Percentiles rank a stretch among this genome's conserved stretches.
Evolutionary conservation across 129 eudicot genomes (phyloP).

Genomic region (Artemisia argyi): DNA sequence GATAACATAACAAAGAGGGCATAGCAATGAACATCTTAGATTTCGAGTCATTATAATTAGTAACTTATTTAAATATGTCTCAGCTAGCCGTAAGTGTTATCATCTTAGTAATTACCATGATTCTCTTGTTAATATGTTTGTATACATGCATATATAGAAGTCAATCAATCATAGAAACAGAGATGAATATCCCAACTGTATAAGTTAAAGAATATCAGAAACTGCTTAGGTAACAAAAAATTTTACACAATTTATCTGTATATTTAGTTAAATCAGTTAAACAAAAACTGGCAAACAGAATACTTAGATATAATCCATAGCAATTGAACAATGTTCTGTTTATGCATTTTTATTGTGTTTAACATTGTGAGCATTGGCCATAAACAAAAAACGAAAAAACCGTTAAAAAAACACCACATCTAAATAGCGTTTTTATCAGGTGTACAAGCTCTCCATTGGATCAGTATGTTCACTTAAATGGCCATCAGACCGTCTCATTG

Average conservation of each 20-base stretch:
- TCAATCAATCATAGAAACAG: slow-evolving; percentile 7
- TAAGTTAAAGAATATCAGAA: too few relatives aligned
- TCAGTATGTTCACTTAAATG: slow-evolving; percentile 70
- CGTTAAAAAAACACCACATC: not conserved
- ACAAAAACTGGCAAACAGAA: not conserved
- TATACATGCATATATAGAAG: not conserved
- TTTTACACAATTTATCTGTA: not conserved
- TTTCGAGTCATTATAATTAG: not conserved
- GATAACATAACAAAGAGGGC: slow-evolving; percentile 14
- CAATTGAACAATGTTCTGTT: not conserved
- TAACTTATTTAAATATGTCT: not conserved
- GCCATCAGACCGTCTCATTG: slow-evolving; percentile 71
- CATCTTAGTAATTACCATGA: too few relatives aligned
- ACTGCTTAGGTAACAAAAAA: too few relatives aligned
- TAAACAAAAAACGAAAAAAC: not conserved
- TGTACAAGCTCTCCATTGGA: slow-evolving; percentile 88
- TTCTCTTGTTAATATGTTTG: too few relatives aligned
- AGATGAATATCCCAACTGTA: not conserved
- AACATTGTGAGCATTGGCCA: not conserved
- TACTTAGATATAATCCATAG: not conserved
- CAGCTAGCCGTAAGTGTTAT: too few relatives aligned
- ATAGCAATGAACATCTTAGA: not conserved
- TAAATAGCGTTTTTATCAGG: slow-evolving; percentile 41
- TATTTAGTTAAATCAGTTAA: not conserved
- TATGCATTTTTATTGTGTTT: not conserved